phyloP scores from a whole-genome alignment of 495 filamentous ascomycete species.

The Daldinia vernicosa region DNA sequence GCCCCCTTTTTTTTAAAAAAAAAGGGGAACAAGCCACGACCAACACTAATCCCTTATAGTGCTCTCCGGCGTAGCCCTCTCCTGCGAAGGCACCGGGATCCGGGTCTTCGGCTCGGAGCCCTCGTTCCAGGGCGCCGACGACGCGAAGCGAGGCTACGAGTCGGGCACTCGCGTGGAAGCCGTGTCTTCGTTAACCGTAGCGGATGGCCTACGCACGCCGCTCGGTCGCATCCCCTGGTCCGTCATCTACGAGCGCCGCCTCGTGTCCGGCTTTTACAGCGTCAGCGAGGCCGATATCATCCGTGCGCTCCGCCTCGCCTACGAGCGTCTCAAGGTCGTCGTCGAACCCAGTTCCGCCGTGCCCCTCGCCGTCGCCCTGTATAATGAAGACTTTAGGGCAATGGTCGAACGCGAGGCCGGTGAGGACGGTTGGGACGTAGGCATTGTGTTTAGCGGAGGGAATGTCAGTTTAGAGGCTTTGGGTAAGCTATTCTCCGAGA shows the following conservation, averaged over 20 bases:
- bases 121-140: slow-evolving; percentile 83
- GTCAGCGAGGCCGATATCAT: slow-evolving; percentile 87
- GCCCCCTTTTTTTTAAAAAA: neutral
- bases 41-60: slow-evolving; percentile 49
- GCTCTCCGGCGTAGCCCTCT: slow-evolving; percentile 82
- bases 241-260: slow-evolving; percentile 75
- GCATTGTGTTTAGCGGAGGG: slow-evolving; percentile 86
- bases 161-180: slow-evolving; percentile 66
- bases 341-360: slow-evolving; percentile 93
- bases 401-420: slow-evolving; percentile 76
- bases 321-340: slow-evolving; percentile 91
- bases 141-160: slow-evolving; percentile 73
- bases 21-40: neutral
- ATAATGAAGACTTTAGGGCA: slow-evolving; percentile 81
- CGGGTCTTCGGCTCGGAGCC: slow-evolving; percentile 93
- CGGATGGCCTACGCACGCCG: slow-evolving; percentile 88
- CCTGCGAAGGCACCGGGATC: slow-evolving; percentile 71
- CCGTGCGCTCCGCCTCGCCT: slow-evolving; percentile 75
- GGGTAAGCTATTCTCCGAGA: slow-evolving; percentile 65
- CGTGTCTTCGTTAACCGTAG: slow-evolving; percentile 83
- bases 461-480: slow-evolving; percentile 88
- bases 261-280: slow-evolving; percentile 77
- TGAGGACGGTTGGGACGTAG: slow-evolving; percentile 83
- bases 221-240: slow-evolving; percentile 81
- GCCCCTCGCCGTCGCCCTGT: slow-evolving; percentile 82